A percentile compares a stretch with the other conserved stretches of the same genome.
phyloP scores from a whole-genome alignment of 1,139 yeast genomes.

The Nakaseomyces glabratus region DNA sequence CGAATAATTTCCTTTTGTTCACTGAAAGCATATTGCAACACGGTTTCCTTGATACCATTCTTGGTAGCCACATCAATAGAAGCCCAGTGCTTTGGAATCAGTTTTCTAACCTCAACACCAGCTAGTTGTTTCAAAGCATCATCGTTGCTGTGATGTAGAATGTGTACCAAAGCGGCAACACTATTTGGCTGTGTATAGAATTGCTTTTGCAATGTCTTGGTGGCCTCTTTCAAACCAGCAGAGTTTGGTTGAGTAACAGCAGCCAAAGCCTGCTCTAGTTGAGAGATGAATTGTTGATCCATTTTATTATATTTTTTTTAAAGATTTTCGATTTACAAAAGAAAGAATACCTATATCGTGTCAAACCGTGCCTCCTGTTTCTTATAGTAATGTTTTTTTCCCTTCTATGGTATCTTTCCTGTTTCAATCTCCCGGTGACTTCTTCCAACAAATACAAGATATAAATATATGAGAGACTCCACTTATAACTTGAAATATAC shows the following conservation, averaged over 20 bases:
- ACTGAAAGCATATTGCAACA: conserved; percentile 61
- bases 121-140: conserved; percentile 59
- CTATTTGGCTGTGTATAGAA: conserved; percentile 65
- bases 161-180: conserved; percentile 74
- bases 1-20: conserved; percentile 62
- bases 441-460: too few species aligned
- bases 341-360: too few species aligned
- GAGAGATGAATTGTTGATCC: conserved; percentile 63
- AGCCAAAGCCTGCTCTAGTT: conserved; percentile 69
- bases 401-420: too few species aligned
- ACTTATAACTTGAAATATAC: too few species aligned
- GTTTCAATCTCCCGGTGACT: too few species aligned
- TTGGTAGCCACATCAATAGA: conserved; percentile 44
- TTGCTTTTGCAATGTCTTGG: conserved; percentile 61
- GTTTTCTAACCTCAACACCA: conserved; percentile 90
- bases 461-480: too few species aligned
- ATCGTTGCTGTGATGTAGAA: conserved; percentile 47
- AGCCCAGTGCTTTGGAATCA: conserved; percentile 67
- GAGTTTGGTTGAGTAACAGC: conserved; percentile 73
- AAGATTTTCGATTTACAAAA: too few species aligned
- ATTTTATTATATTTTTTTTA: conserved; percentile 28
- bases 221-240: conserved; percentile 72
- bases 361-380: too few species aligned
- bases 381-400: too few species aligned
- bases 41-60: conserved; percentile 53